These are phyloP conservation scores for Citrus australasica DNA, from an alignment of 345 rosid species.

Conservation along the genomic window DNA sequence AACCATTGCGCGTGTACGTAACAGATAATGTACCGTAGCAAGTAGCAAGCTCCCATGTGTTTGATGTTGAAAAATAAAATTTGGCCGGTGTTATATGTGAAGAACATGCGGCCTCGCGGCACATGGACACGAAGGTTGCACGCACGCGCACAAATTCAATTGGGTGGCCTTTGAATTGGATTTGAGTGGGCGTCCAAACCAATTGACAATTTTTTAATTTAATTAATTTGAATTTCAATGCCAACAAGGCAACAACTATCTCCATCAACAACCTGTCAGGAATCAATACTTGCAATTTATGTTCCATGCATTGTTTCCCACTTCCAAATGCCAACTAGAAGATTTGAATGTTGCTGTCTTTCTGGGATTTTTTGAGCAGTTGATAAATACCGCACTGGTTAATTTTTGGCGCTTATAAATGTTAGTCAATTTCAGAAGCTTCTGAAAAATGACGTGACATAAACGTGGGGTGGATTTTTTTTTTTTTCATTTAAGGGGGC, in stretches of 20 bases:
- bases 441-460: neutral
- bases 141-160: neutral
- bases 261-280: neutral
- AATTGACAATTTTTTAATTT: too few relatives aligned
- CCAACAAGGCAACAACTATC: neutral
- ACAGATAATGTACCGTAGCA: too few relatives aligned
- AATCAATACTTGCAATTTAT: neutral
- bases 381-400: neutral
- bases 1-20: too few relatives aligned
- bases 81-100: too few relatives aligned
- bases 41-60: too few relatives aligned
- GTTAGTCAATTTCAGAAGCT: neutral
- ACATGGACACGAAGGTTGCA: neutral
- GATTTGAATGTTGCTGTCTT: neutral
- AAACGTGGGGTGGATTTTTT: too few relatives aligned
- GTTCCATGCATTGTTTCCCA: neutral
- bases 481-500: too few relatives aligned
- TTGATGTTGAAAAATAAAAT: too few relatives aligned
- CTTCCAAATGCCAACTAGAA: neutral
- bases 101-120: neutral
- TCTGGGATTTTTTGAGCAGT: neutral
- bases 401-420: neutral
- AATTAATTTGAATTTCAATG: neutral
- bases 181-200: neutral
- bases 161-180: neutral